These are phyloP conservation scores for Amniculicola lignicola DNA, from an alignment of 495 filamentous ascomycete genomes.

Conservation along the genomic window DNA sequence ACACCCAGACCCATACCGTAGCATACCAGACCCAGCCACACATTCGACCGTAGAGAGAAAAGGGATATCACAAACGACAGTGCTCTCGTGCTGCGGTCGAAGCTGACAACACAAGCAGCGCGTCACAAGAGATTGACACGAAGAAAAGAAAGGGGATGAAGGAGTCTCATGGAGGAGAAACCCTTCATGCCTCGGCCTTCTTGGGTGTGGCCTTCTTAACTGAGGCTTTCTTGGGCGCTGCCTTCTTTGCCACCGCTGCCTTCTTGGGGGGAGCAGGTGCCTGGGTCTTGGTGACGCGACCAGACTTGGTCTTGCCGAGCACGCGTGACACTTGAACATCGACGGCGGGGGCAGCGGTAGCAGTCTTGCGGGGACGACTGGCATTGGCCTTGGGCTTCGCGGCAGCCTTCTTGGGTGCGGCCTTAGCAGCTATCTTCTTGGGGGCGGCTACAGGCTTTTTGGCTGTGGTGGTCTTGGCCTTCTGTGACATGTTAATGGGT, in stretches of 20 bases:
- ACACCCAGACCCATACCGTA: no score
- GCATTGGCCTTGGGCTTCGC: conserved; percentile 41
- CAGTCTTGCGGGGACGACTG: conserved; percentile 25
- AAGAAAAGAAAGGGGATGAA: conserved; percentile 10
- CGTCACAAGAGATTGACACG: conserved; percentile 12
- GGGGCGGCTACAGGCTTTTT: conserved; percentile 59
- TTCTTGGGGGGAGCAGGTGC: conserved; percentile 63
- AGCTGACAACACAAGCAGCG: not conserved
- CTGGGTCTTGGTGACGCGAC: conserved; percentile 77
- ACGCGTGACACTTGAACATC: conserved; percentile 71
- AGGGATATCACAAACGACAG: conserved; percentile 28
- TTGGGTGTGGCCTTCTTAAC: conserved; percentile 43
- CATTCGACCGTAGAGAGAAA: no score
- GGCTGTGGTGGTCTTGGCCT: conserved; percentile 41
- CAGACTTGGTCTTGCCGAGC: conserved; percentile 84
- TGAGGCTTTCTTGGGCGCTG: conserved; percentile 57
- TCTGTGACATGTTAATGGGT: conserved; percentile 12
- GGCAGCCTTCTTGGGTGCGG: conserved; percentile 52
- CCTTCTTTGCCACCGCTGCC: conserved; percentile 47
- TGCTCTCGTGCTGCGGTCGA: not conserved
- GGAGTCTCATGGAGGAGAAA: not conserved
- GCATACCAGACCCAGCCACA: no score
- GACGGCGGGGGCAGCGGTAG: conserved; percentile 55
- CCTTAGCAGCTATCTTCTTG: conserved; percentile 44
- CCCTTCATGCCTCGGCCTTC: conserved; percentile 35